phyloP scores from a whole-genome alignment of 2,329 filamentous ascomycete genomes.

The Sphaerulina musiva region DNA sequence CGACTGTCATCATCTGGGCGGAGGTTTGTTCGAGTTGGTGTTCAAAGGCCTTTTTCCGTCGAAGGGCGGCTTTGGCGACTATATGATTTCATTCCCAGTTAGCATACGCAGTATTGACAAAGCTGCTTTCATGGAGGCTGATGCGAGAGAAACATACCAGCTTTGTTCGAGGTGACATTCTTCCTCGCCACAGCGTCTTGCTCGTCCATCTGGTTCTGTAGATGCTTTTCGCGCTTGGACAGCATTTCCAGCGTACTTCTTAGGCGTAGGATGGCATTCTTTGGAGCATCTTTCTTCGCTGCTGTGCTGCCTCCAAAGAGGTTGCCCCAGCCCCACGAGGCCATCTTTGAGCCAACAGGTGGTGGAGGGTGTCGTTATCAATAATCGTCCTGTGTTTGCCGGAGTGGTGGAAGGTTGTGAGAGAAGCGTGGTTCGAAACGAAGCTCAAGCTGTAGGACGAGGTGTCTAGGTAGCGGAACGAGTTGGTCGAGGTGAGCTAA shows the following conservation, averaged over 20 bases:
- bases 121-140: neutral
- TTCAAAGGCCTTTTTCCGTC: constrained; percentile 91
- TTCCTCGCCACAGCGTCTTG: constrained; percentile 85
- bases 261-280: constrained; percentile 88
- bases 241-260: constrained; percentile 93
- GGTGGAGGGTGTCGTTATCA: neutral
- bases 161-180: constrained; percentile 83
- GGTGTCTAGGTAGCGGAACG: constrained; percentile 1
- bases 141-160: constrained; percentile 50
- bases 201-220: constrained; percentile 87
- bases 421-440: neutral
- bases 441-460: neutral
- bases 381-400: neutral
- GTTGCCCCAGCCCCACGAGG: constrained; percentile 55
- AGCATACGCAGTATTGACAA: neutral
- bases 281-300: constrained; percentile 87
- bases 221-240: constrained; percentile 87
- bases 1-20: constrained; percentile 82
- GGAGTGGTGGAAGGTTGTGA: neutral
- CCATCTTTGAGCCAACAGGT: constrained; percentile 33
- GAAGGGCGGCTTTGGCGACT: constrained; percentile 86
- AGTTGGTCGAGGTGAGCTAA: too few relatives aligned
- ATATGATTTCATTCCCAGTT: constrained; percentile 14
- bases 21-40: constrained; percentile 85
- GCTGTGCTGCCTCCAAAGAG: constrained; percentile 73